A percentile compares a stretch with the other conserved stretches of the same genome.
These are phyloP conservation scores for Fusarium acutatum DNA, from an alignment of 2,329 filamentous ascomycete species.

Conservation along the genomic window DNA sequence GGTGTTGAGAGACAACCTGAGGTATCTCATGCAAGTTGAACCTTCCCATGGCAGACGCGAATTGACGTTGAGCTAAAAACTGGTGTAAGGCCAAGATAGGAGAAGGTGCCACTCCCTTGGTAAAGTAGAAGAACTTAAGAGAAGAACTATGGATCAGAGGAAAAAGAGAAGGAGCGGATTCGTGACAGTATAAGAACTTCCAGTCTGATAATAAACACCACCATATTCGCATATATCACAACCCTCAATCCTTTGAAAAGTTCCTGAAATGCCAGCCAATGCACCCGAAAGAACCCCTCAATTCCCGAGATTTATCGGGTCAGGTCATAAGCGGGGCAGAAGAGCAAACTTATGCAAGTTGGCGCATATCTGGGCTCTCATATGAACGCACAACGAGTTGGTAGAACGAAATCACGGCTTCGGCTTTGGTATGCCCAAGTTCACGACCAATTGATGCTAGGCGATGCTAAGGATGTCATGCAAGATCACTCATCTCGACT, in stretches of 20 bases:
- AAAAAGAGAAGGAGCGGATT: constrained; percentile 6
- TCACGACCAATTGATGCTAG: background rate
- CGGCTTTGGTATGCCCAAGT: background rate
- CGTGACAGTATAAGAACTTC: constrained; percentile 17
- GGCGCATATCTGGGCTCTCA: constrained; percentile 1
- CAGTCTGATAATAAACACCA: background rate
- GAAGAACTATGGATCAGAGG: background rate
- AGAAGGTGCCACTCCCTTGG: background rate
- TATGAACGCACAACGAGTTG: background rate
- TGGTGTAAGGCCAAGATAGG: background rate
- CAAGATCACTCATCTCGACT: constrained; percentile 3
- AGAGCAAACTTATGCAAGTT: constrained; percentile 16
- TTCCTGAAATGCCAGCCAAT: constrained; percentile 8
- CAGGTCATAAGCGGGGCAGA: constrained; percentile 36
- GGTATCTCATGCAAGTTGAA: background rate
- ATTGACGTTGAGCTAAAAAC: background rate
- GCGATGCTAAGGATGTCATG: background rate
- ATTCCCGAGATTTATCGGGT: constrained; percentile 40
- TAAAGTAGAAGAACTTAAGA: background rate
- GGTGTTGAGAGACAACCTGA: background rate
- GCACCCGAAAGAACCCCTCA: constrained; percentile 7
- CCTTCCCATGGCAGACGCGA: background rate
- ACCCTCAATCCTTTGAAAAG: constrained; percentile 8
- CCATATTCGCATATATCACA: constrained; percentile 24
- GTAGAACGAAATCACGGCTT: background rate